Evolutionary conservation across 306 rosid genomes (phyloP).

Genomic region (cucumber (Cucumis sativus)): Cucumber_9930_V3 NC_026660.2:15548501-15549000

Average conservation of each 20-base stretch:
- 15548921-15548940: no score
- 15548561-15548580: conserved; percentile 37
- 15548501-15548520: conserved; percentile 60
- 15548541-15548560: conserved; percentile 48
- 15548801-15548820: neutral
- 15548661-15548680: neutral
- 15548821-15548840: neutral
- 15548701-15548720: neutral
- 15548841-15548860: neutral
- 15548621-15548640: neutral
- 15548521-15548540: conserved; percentile 64
- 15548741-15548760: neutral
- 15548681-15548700: neutral
- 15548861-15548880: neutral
- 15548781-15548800: neutral
- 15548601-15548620: neutral
- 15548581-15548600: neutral
- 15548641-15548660: neutral
- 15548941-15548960: no score
- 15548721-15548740: neutral
- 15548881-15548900: neutral
- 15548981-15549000: no score
- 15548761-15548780: neutral
- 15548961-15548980: no score
- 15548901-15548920: neutral